Percentiles rank a stretch among this genome's conserved stretches.
phyloP scores from a whole-genome alignment of 257 asterid genomes.

The Pogostemon cablin region DNA sequence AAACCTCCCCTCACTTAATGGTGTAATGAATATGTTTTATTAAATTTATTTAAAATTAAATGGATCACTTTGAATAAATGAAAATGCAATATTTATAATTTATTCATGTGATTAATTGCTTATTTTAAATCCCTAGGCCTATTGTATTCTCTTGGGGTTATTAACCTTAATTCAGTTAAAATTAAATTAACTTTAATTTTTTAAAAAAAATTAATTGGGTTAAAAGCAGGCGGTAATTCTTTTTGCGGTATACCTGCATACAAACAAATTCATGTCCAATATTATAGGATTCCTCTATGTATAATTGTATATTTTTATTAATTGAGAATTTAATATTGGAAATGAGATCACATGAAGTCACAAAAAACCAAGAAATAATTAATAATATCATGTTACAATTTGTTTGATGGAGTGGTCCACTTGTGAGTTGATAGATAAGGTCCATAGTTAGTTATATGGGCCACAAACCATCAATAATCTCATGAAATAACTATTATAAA shows the following conservation, averaged over 20 bases:
- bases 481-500: constrained; percentile 11
- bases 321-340: background rate
- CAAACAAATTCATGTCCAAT: constrained; percentile 4
- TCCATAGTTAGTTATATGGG: constrained; percentile 33
- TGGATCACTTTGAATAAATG: no score
- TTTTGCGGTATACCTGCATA: background rate
- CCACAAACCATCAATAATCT: constrained; percentile 31
- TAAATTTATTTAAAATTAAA: no score
- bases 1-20: no score
- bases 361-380: constrained; percentile 25
- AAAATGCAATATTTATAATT: no score
- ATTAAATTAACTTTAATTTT: no score
- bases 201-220: no score
- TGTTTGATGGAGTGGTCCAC: constrained; percentile 36
- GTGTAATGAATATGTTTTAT: no score
- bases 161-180: no score
- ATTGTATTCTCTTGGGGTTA: no score
- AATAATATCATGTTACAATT: constrained; percentile 22
- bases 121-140: no score
- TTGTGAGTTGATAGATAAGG: constrained; percentile 35
- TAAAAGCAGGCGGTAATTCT: no score
- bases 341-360: constrained; percentile 22
- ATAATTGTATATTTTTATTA: background rate
- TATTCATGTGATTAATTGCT: no score
- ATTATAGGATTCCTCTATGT: background rate